Evolutionary conservation across 352 stramenopile genomes (phyloP).

Genomic region (Hyaloperonospora arabidopsidis): DNA sequence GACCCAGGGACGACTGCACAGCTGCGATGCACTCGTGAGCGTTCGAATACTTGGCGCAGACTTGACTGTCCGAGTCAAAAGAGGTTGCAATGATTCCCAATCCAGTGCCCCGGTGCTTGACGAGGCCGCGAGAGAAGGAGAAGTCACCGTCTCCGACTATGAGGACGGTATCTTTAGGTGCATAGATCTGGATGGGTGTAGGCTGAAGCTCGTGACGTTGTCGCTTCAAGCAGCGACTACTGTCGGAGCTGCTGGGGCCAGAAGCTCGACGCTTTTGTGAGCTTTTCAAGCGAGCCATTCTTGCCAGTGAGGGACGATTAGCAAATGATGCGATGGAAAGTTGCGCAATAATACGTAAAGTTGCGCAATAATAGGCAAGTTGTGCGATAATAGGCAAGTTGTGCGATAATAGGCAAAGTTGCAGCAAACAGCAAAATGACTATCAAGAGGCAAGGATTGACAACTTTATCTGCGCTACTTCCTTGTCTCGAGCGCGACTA

Average conservation of each 20-base stretch:
- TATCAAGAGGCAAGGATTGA: too few relatives aligned
- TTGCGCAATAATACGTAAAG: conserved; percentile 5
- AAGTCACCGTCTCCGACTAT: conserved; percentile 83
- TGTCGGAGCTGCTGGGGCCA: conserved; percentile 2
- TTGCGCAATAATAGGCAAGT: conserved; percentile 10
- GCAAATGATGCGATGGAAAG: background rate
- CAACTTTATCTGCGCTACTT: too few relatives aligned
- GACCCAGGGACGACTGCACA: conserved; percentile 32
- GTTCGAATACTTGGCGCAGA: conserved; percentile 74
- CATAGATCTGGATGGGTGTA: conserved; percentile 35
- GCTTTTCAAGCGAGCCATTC: conserved; percentile 33
- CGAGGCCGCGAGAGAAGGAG: conserved; percentile 65
- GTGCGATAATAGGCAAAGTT: background rate
- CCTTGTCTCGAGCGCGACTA: conserved; percentile 21
- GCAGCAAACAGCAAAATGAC: background rate
- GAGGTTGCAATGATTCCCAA: conserved; percentile 62
- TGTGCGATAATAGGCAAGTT: conserved; percentile 2
- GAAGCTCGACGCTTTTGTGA: conserved; percentile 11
- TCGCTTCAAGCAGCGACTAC: conserved; percentile 24
- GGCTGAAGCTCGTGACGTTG: conserved; percentile 11
- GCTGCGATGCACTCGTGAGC: conserved; percentile 57
- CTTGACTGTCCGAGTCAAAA: conserved; percentile 59
- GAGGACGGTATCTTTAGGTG: conserved; percentile 45
- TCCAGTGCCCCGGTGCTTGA: conserved; percentile 53
- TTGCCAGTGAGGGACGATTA: conserved; percentile 24